Evolutionary conservation across 2,329 filamentous ascomycete genomes (phyloP).

Genomic region (Neospermospora avenae): DNA sequence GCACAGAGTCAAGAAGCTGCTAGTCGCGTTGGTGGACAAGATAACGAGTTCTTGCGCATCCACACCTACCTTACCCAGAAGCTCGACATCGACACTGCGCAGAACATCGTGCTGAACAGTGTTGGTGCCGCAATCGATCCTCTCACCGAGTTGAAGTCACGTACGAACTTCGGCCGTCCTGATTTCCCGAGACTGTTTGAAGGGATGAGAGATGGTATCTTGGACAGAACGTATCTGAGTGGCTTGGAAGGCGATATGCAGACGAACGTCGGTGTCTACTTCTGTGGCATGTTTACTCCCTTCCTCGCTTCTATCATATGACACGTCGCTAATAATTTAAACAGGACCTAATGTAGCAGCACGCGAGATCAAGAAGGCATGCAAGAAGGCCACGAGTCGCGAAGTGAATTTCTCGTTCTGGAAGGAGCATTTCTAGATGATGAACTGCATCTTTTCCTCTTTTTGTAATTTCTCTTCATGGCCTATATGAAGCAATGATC

Average conservation of each 20-base stretch:
- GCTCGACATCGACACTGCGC: conserved; percentile 84
- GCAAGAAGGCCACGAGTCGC: conserved; percentile 65
- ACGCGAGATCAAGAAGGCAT: conserved; percentile 79
- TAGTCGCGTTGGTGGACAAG: conserved; percentile 62
- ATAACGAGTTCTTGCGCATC: conserved; percentile 87
- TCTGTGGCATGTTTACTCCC: conserved; percentile 71
- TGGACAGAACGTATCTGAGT: conserved; percentile 79
- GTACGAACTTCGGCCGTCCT: conserved; percentile 93
- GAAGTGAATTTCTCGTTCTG: conserved; percentile 96
- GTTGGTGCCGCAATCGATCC: conserved; percentile 87
- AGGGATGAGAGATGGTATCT: conserved; percentile 83
- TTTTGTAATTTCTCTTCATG: background rate
- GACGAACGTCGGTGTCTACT: conserved; percentile 94
- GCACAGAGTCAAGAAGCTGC: conserved; percentile 72
- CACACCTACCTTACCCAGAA: conserved; percentile 97
- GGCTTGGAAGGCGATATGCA: conserved; percentile 73
- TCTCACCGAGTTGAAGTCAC: conserved; percentile 81
- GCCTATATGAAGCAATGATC: background rate
- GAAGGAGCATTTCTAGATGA: conserved; percentile 81
- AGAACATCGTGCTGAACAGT: conserved; percentile 96
- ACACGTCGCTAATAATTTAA: conserved; percentile 13
- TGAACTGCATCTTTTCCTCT: background rate
- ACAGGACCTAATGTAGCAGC: conserved; percentile 50
- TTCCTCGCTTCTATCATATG: background rate
- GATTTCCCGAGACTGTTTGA: conserved; percentile 80